Base-by-base conservation (phyloP, 192 early-diverging fungal species). In the Mortierella hygrophila region DNA sequence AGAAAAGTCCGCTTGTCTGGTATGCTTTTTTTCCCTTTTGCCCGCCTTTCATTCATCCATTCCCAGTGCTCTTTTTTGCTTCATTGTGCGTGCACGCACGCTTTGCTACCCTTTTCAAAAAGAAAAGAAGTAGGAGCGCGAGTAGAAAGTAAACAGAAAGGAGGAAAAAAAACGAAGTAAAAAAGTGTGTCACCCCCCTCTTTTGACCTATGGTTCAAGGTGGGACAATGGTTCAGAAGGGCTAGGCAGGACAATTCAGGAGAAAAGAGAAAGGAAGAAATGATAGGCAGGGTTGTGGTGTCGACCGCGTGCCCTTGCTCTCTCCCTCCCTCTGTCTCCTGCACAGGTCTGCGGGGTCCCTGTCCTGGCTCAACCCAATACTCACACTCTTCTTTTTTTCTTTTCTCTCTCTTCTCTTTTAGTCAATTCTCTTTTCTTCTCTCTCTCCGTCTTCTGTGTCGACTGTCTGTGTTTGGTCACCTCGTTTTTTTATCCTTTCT, bases 261-360 rank as follows among this genome's bases (percentile, higher is more conserved):
- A 21, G 29, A 26, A 35, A 13, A 46, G 13, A 6, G 49, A 20
- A 52, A 52, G 29, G 9, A 29, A 57, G 55, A 23, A 26, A 57
- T 8, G 55, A 57, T 20, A 57, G 60, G 29, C 60, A 65, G 60
- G 60, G 60, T 65, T 65, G 55, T 60, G 60, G 60, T 65, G 60
- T 65, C 60, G 60, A 65, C 29, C 60, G 60, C 60, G 60, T 65
- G 60, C 60, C 60, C 60, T 65, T 65, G 60, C 26, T 65, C 49
- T 52, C 49, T 49, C 47, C 13, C 47, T 49, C 47, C 16, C 49
- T 52, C 60, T 65, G 60, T 32, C 29, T 65, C 60, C 60, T 65
- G 60, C 60, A 65, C 60, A 57, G 26, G 60, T 35, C 60, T 65
- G 60, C 60, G 60, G 60, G 60, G 60, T 65, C 60, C 60, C 60